These are phyloP conservation scores for Citrullus amarus DNA, from an alignment of 306 rosid species.

Conservation along the genomic window DNA sequence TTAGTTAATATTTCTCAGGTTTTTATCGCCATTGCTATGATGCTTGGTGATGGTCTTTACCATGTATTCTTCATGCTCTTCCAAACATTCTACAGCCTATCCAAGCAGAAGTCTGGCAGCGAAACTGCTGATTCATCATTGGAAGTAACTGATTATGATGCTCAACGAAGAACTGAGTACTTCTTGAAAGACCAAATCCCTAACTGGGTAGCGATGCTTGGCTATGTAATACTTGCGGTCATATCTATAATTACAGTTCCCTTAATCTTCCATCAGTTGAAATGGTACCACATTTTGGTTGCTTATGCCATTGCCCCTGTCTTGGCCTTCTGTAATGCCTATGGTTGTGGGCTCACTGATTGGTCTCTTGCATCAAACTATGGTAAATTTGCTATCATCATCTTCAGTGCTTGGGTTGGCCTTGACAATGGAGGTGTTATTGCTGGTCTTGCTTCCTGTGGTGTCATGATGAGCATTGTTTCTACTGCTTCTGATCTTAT, in stretches of 20 bases:
- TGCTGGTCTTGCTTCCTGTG: conserved; percentile 73
- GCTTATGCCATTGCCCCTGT: conserved; percentile 49
- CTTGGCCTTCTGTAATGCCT: conserved; percentile 66
- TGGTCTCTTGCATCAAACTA: conserved; percentile 76
- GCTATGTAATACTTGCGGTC: conserved; percentile 35
- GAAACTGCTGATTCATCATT: not conserved
- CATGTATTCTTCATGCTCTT: conserved; percentile 42
- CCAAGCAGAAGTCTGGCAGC: not conserved
- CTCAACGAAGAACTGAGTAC: conserved; percentile 20
- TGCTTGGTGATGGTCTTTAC: conserved; percentile 70
- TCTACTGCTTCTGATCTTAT: conserved; percentile 66
- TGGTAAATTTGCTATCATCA: conserved; percentile 59
- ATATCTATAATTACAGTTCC: conserved; percentile 36
- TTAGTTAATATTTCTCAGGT: conserved; percentile 17
- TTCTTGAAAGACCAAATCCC: conserved; percentile 60
- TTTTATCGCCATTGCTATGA: conserved; percentile 56
- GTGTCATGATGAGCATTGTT: conserved; percentile 76
- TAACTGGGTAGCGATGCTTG: conserved; percentile 26
- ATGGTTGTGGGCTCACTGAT: conserved; percentile 66
- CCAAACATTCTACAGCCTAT: conserved; percentile 24
- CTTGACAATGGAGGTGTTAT: conserved; percentile 42
- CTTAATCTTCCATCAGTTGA: conserved; percentile 40
- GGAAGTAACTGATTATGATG: conserved; percentile 17
- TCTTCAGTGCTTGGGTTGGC: conserved; percentile 64
- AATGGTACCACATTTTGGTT: conserved; percentile 48